Evolutionary conservation across 202 grass and related monocot species (phyloP).

Genomic region (Brachypodium distachyon): DNA sequence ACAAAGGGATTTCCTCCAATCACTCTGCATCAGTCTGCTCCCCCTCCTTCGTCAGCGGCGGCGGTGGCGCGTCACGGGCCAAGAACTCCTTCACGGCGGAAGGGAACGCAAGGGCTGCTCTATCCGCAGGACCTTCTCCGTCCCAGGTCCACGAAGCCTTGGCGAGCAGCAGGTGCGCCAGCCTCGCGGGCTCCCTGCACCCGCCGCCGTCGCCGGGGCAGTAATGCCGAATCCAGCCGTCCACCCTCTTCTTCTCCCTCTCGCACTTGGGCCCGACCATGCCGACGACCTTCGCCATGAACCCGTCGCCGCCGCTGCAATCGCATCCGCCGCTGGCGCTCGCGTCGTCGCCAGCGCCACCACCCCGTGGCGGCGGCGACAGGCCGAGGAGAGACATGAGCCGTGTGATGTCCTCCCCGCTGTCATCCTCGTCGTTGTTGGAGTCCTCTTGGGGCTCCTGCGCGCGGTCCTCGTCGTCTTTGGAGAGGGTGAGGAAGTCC

Average conservation of each 20-base stretch:
- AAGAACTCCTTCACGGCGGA: conserved; percentile 44
- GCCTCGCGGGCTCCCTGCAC: conserved; percentile 51
- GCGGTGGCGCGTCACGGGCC: conserved; percentile 23
- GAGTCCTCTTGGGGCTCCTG: not conserved
- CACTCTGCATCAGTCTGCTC: not conserved
- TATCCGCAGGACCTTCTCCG: not conserved
- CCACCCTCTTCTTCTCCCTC: conserved; percentile 43
- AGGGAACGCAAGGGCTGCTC: conserved; percentile 20
- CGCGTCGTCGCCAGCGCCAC: not conserved
- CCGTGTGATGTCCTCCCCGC: conserved; percentile 30
- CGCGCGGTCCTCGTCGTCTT: not conserved
- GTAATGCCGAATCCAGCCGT: conserved; percentile 52
- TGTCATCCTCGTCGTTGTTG: not conserved
- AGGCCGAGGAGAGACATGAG: conserved; percentile 48
- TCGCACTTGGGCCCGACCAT: conserved; percentile 49
- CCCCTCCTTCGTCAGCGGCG: not conserved
- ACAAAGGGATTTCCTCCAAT: not conserved
- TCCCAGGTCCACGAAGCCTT: conserved; percentile 29
- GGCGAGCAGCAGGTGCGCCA: conserved; percentile 55
- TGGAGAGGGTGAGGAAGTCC: conserved; percentile 54
- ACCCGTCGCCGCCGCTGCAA: conserved; percentile 43
- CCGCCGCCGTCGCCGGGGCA: conserved; percentile 11
- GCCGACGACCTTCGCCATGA: conserved; percentile 50
- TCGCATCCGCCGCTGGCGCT: conserved; percentile 20
- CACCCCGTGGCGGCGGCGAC: not conserved